Percentiles rank a stretch among this genome's conserved stretches.
Evolutionary conservation across 495 filamentous ascomycete genomes (phyloP).

Genomic region (Aeminium ludgeri): DNA sequence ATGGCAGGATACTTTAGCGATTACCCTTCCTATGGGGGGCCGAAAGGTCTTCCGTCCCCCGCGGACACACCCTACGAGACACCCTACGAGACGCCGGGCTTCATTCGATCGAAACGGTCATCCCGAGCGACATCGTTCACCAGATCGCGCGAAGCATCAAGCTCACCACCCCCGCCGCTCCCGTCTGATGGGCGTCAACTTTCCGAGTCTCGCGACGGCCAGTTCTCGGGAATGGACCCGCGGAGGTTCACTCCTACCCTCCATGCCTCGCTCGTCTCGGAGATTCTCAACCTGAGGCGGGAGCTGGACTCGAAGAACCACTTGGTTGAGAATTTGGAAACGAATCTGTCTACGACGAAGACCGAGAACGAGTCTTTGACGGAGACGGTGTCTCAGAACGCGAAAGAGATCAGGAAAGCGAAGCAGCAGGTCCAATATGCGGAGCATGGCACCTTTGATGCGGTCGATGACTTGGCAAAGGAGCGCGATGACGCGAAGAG

Average conservation of each 20-base stretch:
- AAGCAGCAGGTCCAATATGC: constrained; percentile 72
- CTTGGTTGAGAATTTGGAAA: constrained; percentile 69
- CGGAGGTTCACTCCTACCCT: constrained; percentile 87
- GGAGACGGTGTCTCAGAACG: constrained; percentile 39
- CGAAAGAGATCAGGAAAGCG: constrained; percentile 60
- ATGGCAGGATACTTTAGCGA: constrained; percentile 25
- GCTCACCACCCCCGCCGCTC: constrained; percentile 44
- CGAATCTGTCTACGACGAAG: constrained; percentile 47
- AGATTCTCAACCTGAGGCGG: constrained; percentile 72
- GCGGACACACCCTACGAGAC: constrained; percentile 48
- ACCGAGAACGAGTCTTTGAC: constrained; percentile 58
- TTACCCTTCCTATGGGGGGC: constrained; percentile 20
- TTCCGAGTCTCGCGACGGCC: constrained; percentile 41
- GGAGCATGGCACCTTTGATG: constrained; percentile 73
- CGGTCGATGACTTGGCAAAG: constrained; percentile 60
- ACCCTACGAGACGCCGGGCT: constrained; percentile 31
- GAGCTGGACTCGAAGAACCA: constrained; percentile 79
- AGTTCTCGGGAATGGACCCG: constrained; percentile 65
- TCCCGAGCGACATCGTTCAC: constrained; percentile 35
- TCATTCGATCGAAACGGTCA: constrained; percentile 35
- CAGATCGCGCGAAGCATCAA: constrained; percentile 33
- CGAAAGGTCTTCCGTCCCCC: constrained; percentile 44
- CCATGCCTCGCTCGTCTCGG: constrained; percentile 85
- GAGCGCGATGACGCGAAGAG: constrained; percentile 79
- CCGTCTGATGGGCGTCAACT: constrained; percentile 33